Conservation (phyloP, 2,329 filamentous ascomycete genomes). For the Pleochaeta shiraiana region DNA sequence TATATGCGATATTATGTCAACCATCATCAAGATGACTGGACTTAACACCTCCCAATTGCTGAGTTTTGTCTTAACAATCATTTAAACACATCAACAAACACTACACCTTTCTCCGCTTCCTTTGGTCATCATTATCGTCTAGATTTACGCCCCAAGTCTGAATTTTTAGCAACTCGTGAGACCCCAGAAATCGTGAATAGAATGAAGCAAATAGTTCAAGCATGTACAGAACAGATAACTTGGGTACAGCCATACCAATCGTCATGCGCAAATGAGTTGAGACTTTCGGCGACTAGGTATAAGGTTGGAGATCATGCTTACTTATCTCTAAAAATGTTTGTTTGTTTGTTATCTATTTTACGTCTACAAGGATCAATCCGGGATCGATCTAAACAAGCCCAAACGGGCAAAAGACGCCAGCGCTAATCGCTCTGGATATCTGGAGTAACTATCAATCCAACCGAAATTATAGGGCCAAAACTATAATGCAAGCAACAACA, state of each 20-base stretch:
- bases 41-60: background rate
- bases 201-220: background rate
- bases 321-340: background rate
- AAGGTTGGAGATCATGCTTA: background rate
- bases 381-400: too few species aligned
- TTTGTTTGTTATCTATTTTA: too few species aligned
- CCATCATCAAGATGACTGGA: background rate
- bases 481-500: too few species aligned
- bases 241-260: background rate
- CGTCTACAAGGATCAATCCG: too few species aligned
- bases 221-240: background rate
- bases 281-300: background rate
- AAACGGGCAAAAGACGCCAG: conserved; percentile 53
- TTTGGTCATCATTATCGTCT: background rate
- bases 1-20: background rate
- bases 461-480: too few species aligned
- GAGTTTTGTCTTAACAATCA: background rate
- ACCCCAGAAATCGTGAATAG: background rate
- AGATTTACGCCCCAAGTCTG: background rate
- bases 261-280: background rate
- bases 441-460: conserved; percentile 26
- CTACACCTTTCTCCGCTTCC: background rate
- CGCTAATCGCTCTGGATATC: conserved; percentile 94
- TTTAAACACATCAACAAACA: background rate
- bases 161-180: background rate